Conservation (phyloP, 1,139 yeast genomes). For the Hyphopichia pseudoburtonii region DNA sequence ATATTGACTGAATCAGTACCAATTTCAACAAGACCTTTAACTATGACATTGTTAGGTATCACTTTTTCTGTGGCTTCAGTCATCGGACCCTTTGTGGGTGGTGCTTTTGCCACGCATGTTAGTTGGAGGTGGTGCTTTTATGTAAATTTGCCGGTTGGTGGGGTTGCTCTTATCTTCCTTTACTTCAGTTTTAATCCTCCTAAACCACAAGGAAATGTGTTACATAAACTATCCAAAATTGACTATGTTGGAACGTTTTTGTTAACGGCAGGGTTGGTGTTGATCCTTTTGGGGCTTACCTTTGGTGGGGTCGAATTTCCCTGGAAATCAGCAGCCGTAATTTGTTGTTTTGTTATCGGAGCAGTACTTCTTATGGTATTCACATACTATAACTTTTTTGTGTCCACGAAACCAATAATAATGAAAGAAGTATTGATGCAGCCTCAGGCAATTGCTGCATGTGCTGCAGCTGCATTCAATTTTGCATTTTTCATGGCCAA, state of each 20-base stretch:
- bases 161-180: slow-evolving; percentile 49
- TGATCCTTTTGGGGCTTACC: slow-evolving; percentile 33
- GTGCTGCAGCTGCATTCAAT: slow-evolving; percentile 34
- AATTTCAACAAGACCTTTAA: slow-evolving; percentile 54
- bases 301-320: slow-evolving; percentile 35
- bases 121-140: slow-evolving; percentile 83
- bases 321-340: slow-evolving; percentile 55
- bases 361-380: slow-evolving; percentile 42
- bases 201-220: slow-evolving; percentile 37
- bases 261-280: slow-evolving; percentile 27
- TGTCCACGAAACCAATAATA: slow-evolving; percentile 47
- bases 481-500: slow-evolving; percentile 47
- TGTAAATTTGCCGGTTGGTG: slow-evolving; percentile 69
- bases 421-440: slow-evolving; percentile 39
- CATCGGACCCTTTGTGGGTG: slow-evolving; percentile 68
- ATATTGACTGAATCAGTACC: slow-evolving; percentile 59
- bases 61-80: slow-evolving; percentile 58
- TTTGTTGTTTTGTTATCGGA: slow-evolving; percentile 56
- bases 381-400: slow-evolving; percentile 47
- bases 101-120: slow-evolving; percentile 59
- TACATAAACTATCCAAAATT: slow-evolving; percentile 38
- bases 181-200: slow-evolving; percentile 58
- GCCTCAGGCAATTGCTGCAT: slow-evolving; percentile 39
- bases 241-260: slow-evolving; percentile 36
- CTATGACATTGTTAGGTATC: slow-evolving; percentile 49